phyloP scores from a whole-genome alignment of 805 yeast genomes.

The Lipomyces anomalus region DNA sequence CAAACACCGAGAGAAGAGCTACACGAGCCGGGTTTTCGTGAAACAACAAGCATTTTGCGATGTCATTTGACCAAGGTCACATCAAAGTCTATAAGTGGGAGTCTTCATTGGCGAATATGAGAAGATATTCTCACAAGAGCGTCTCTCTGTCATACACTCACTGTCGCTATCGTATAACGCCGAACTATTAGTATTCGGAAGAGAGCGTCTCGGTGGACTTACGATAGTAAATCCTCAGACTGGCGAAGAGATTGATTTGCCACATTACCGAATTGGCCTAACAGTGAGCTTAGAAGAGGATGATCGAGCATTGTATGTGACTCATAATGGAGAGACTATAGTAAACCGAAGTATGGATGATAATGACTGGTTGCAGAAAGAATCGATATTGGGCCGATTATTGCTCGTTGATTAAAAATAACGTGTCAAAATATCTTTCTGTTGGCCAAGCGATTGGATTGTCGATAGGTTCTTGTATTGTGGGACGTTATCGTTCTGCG shows the following conservation, averaged over 20 bases:
- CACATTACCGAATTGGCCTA: slow-evolving; percentile 26
- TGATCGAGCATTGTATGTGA: slow-evolving; percentile 16
- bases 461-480: no score
- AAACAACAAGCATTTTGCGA: slow-evolving; percentile 14
- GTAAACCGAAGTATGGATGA: slow-evolving; percentile 18
- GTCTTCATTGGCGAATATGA: neutral
- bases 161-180: slow-evolving; percentile 19
- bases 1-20: slow-evolving; percentile 11
- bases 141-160: slow-evolving; percentile 23
- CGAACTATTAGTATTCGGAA: slow-evolving; percentile 21
- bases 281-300: slow-evolving; percentile 5
- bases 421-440: no score
- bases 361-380: slow-evolving; percentile 12
- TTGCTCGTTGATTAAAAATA: no score
- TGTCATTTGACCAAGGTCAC: slow-evolving; percentile 18
- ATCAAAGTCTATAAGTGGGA: slow-evolving; percentile 17
- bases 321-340: slow-evolving; percentile 23
- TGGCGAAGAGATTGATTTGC: slow-evolving; percentile 21
- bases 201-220: slow-evolving; percentile 25
- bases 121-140: slow-evolving; percentile 16
- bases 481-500: no score
- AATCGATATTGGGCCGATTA: slow-evolving; percentile 15
- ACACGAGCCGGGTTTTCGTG: slow-evolving; percentile 9
- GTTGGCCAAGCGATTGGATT: no score
- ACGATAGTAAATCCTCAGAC: slow-evolving; percentile 17